Conservation (phyloP, 768 basidiomycete species). For the Favolaschia claudopus region DNA sequence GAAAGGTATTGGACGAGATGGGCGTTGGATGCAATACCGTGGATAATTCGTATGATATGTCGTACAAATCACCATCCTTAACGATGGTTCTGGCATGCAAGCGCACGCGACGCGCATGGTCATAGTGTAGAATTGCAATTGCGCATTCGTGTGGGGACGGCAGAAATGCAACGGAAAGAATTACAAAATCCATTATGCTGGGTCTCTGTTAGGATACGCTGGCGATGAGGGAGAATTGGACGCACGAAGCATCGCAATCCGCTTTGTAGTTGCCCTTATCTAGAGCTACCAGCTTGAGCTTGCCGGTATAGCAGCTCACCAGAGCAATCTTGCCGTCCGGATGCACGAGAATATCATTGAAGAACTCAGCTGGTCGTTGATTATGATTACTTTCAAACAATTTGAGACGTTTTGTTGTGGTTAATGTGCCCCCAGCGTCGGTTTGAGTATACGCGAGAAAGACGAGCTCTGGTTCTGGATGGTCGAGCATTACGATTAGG, state of each 20-base stretch:
- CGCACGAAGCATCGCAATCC: slow-evolving; percentile 73
- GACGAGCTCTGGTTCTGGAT: slow-evolving; percentile 78
- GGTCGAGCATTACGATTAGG: slow-evolving; percentile 74
- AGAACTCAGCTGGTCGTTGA: slow-evolving; percentile 74
- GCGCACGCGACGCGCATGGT: slow-evolving; percentile 68
- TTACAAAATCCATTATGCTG: slow-evolving; percentile 34
- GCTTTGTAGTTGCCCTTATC: slow-evolving; percentile 59
- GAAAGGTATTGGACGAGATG: slow-evolving; percentile 59
- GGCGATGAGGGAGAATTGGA: slow-evolving; percentile 18
- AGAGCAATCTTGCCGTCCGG: slow-evolving; percentile 67
- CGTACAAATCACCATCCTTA: slow-evolving; percentile 43
- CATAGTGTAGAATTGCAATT: slow-evolving; percentile 73
- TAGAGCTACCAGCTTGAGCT: slow-evolving; percentile 68
- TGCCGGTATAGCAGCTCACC: slow-evolving; percentile 73
- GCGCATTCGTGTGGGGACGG: slow-evolving; percentile 52
- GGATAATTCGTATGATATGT: slow-evolving; percentile 58
- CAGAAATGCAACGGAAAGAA: slow-evolving; percentile 74
- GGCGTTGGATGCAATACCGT: slow-evolving; percentile 57
- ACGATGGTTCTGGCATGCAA: slow-evolving; percentile 65
- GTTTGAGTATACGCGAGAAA: slow-evolving; percentile 61
- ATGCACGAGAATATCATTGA: slow-evolving; percentile 72
- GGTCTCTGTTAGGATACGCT: slow-evolving; percentile 9
- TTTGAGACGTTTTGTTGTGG: slow-evolving; percentile 52
- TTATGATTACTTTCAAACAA: slow-evolving; percentile 59
- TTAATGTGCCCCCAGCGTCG: slow-evolving; percentile 45